phyloP scores from a whole-genome alignment of 495 filamentous ascomycete genomes.

The Neurospora discreta region DNA sequence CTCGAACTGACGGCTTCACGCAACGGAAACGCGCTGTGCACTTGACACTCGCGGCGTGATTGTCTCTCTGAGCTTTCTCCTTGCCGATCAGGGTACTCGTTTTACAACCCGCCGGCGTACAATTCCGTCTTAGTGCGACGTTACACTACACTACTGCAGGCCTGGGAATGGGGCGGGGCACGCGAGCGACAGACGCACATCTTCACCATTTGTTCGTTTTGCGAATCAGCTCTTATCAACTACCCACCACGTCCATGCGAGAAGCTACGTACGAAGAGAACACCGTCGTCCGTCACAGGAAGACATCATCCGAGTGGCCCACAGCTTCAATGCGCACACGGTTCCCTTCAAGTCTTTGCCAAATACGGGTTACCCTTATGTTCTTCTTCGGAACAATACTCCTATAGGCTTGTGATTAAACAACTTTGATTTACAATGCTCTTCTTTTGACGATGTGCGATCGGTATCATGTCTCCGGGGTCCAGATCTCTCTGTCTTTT shows the following conservation, averaged over 20 bases:
- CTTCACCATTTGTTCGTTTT: background rate
- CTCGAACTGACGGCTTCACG: background rate
- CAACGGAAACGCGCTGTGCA: background rate
- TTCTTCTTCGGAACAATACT: background rate
- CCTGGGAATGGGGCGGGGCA: background rate
- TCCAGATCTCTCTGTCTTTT: background rate
- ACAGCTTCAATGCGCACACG: background rate
- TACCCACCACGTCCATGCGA: background rate
- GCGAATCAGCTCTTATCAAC: background rate
- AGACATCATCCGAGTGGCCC: background rate
- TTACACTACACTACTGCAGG: background rate
- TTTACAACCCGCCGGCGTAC: background rate
- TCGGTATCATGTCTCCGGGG: background rate
- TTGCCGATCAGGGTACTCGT: background rate
- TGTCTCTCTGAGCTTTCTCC: background rate
- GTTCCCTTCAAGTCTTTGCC: background rate
- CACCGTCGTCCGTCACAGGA: background rate
- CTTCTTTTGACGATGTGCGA: background rate
- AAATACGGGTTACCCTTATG: background rate
- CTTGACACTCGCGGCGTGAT: background rate
- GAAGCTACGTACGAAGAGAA: background rate
- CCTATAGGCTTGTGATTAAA: background rate
- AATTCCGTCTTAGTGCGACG: background rate
- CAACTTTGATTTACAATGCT: background rate
- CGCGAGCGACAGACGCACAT: background rate